Evolutionary conservation across 768 basidiomycete genomes (phyloP), one percentile per base, ranked within the genome.

Genomic region (Tulasnella sp.): DNA sequence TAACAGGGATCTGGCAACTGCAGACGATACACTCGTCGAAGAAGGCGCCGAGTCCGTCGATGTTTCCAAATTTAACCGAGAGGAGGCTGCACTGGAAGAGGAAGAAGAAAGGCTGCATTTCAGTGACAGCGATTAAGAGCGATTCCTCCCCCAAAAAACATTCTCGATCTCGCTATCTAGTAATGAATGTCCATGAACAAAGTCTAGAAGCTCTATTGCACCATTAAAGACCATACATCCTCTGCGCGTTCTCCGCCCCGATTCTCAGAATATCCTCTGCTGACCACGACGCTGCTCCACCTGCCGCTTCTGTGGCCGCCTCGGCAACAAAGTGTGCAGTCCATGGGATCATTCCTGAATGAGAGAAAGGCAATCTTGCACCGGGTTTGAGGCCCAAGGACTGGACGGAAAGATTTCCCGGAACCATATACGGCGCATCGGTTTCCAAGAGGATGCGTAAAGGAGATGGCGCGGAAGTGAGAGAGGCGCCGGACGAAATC

Each of bases 41-140:
- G 97, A 96, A 81, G 96, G 90, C 34, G 88, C 89, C 0, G 89
- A 92, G 74, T 93, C 93, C 29, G 93, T 99, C 71, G 96, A 98
- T 82, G 83, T 93, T 80, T 93, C 90, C 79, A 91, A 96, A 82
- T 99, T 96, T 80, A 92, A 95, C 75, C 87, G 96, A 78, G 87
- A 86, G 52, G 85, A 85, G 67, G 75, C 82, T 54, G 80, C 83
- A 71, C 83, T 84, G 82, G 91, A 85, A 29, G 91, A 93, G 39
- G 89, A 91, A 77, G 89, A 91, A 71, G 90, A 89, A 72, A 87
- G 90, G 77, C 88, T 87, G 31, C 83, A 83, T 72, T 93, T 95
- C 82, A 95, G 93, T 81, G 94, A 96, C 82, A 95, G 93, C 80
- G 94, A 96, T 83, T 95, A 83, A 74, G 8, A 34, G 5, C 0